Conservation (phyloP, 2,329 filamentous ascomycete genomes). For the Fusarium sublunatum region DNA sequence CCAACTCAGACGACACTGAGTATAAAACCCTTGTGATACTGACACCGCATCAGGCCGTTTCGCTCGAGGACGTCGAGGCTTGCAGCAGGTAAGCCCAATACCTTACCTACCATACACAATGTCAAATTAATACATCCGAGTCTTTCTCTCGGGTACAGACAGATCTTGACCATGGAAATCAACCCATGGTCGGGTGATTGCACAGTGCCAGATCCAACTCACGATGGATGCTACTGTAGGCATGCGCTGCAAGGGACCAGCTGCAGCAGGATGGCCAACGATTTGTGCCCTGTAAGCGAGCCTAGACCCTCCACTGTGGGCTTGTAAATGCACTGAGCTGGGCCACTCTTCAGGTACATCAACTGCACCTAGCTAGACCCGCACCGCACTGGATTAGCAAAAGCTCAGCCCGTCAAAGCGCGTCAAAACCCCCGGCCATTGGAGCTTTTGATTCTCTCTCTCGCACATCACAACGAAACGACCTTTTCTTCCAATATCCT, state of each 20-base stretch:
- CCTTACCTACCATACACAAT: constrained; percentile 7
- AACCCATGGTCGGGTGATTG: constrained; percentile 33
- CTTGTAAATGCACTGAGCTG: constrained; percentile 18
- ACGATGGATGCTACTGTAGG: constrained; percentile 12
- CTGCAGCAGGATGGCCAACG: constrained; percentile 39
- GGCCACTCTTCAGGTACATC: constrained; percentile 30
- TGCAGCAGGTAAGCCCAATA: constrained; percentile 20
- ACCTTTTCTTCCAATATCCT: constrained; percentile 27
- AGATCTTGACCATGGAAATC: constrained; percentile 12
- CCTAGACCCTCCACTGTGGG: constrained; percentile 18
- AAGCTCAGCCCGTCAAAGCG: constrained; percentile 42
- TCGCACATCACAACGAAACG: constrained; percentile 34
- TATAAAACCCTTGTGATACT: constrained; percentile 26
- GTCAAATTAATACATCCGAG: constrained; percentile 17
- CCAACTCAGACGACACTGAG: constrained; percentile 29
- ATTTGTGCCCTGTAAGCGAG: constrained; percentile 43
- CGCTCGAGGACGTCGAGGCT: constrained; percentile 9
- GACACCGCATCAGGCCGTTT: constrained; percentile 6
- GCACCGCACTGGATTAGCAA: constrained; percentile 45
- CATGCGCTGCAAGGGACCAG: constrained; percentile 38
- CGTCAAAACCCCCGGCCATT: constrained; percentile 19
- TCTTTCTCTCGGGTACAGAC: constrained; percentile 29
- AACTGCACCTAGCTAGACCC: constrained; percentile 35
- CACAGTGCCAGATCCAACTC: constrained; percentile 32
- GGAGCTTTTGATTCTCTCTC: constrained; percentile 20